Conservation (phyloP, 257 asterid genomes). For the Mentha longifolia region DNA sequence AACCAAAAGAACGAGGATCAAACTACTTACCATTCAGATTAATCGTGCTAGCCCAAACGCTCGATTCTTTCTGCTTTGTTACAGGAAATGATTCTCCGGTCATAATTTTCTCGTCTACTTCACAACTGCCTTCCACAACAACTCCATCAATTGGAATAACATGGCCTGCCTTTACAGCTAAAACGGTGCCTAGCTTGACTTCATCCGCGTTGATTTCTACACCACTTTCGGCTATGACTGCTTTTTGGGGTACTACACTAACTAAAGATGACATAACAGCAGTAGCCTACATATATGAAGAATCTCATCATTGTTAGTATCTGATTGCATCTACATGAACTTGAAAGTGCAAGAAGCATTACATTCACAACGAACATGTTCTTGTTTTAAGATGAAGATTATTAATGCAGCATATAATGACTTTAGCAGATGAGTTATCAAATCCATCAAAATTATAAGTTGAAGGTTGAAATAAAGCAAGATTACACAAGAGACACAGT, state of each 20-base stretch:
- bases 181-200: constrained; percentile 60
- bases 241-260: constrained; percentile 77
- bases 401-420: no score
- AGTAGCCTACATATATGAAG: constrained; percentile 40
- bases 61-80: constrained; percentile 65
- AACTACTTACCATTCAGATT: constrained; percentile 66
- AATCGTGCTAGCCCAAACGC: constrained; percentile 86
- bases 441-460: no score
- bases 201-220: constrained; percentile 70
- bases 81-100: constrained; percentile 95
- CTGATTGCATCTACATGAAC: background rate
- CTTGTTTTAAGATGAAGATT: background rate
- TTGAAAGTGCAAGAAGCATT: background rate
- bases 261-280: constrained; percentile 76
- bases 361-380: background rate
- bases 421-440: no score
- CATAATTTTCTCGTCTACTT: constrained; percentile 76
- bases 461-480: no score
- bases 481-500: no score
- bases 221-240: constrained; percentile 74
- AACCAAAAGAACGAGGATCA: background rate
- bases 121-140: constrained; percentile 77
- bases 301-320: background rate
- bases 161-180: constrained; percentile 86
- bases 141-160: constrained; percentile 80